Evolutionary conservation across 768 basidiomycete species (phyloP).

Genomic region (Suillus sp.): DNA sequence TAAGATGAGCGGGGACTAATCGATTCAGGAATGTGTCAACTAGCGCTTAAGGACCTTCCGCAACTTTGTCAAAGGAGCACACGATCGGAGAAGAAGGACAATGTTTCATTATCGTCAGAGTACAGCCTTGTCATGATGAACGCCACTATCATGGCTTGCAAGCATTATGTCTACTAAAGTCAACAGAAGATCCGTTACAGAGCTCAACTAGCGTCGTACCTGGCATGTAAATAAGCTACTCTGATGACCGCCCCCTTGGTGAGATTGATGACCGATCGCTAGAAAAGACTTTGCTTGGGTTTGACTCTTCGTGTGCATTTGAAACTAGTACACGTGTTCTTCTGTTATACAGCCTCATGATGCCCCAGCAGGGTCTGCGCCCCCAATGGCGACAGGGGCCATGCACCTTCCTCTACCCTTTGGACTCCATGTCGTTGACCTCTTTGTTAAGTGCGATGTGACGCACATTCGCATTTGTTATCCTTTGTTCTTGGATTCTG

Average conservation of each 20-base stretch:
- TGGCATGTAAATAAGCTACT: not conserved
- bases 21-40: not conserved
- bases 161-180: not conserved
- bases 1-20: not conserved
- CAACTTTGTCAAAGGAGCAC: not conserved
- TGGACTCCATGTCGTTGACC: conserved; percentile 51
- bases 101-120: not conserved
- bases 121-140: conserved; percentile 5
- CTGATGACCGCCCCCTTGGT: not conserved
- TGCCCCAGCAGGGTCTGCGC: not conserved
- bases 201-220: not conserved
- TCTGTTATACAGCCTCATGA: conserved; percentile 2
- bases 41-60: not conserved
- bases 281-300: not conserved
- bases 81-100: not conserved
- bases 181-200: not conserved
- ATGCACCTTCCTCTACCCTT: conserved; percentile 48
- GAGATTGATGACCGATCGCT: conserved; percentile 3
- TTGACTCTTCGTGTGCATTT: not conserved
- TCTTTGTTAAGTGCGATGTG: conserved; percentile 62
- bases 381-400: not conserved
- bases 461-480: conserved; percentile 54
- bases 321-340: not conserved
- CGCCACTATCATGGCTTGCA: not conserved
- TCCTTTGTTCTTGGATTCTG: conserved; percentile 54